Evolutionary conservation across 2,329 filamentous ascomycete genomes (phyloP).

Genomic region (Aspergillus tubingensis): DNA sequence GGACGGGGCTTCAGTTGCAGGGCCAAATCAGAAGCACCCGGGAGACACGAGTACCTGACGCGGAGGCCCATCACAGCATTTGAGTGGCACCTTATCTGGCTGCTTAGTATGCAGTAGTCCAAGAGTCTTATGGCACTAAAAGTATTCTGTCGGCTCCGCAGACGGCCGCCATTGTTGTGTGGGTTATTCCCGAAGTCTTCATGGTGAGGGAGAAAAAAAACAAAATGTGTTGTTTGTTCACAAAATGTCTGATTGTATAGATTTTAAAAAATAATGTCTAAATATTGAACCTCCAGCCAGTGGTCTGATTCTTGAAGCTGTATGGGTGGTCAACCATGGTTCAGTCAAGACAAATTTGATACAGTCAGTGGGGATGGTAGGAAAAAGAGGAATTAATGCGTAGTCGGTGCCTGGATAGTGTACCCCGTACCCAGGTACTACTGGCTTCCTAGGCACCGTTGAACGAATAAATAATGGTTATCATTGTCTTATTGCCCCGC

Average conservation of each 20-base stretch:
- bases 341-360: slow-evolving; percentile 17
- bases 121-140: background rate
- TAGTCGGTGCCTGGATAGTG: background rate
- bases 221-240: too few species aligned
- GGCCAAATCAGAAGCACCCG: slow-evolving; percentile 19
- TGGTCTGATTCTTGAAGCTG: slow-evolving; percentile 6
- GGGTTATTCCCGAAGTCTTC: background rate
- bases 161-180: background rate
- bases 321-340: slow-evolving; percentile 18
- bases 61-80: slow-evolving; percentile 13
- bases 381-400: slow-evolving; percentile 14
- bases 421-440: background rate
- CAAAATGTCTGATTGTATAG: too few species aligned
- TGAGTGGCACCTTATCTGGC: slow-evolving; percentile 5
- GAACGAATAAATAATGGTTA: background rate
- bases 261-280: background rate
- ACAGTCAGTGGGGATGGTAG: slow-evolving; percentile 21
- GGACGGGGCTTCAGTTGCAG: slow-evolving; percentile 14
- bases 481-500: background rate
- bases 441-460: background rate
- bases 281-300: background rate
- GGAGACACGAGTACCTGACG: slow-evolving; percentile 19
- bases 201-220: too few species aligned
- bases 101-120: slow-evolving; percentile 1
- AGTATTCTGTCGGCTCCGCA: background rate